These are phyloP conservation scores for Isabelozyma heimii DNA, from an alignment of 805 yeast genomes.

Conservation along the genomic window DNA sequence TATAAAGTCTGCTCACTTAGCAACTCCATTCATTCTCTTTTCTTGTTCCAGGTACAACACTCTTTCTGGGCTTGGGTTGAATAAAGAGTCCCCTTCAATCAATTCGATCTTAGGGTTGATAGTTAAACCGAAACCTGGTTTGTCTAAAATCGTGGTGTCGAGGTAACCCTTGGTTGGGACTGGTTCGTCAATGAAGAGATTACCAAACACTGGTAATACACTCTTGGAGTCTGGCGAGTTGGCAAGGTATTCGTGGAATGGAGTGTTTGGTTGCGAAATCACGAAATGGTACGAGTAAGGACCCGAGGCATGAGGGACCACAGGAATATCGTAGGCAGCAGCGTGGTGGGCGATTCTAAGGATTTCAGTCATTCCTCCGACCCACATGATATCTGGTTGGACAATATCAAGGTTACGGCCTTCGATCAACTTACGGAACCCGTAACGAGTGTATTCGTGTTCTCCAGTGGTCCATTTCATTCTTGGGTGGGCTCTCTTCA, in stretches of 20 bases:
- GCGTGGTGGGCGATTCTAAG: conserved; percentile 47
- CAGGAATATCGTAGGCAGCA: conserved; percentile 52
- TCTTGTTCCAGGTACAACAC: conserved; percentile 21
- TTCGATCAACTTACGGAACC: conserved; percentile 49
- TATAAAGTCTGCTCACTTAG: not conserved
- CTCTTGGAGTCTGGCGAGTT: conserved; percentile 47
- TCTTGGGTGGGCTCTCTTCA: conserved; percentile 46
- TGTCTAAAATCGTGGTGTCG: conserved; percentile 37
- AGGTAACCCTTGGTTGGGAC: conserved; percentile 45
- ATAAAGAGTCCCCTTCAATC: conserved; percentile 36
- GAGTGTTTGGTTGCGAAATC: conserved; percentile 47
- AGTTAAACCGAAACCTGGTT: conserved; percentile 51
- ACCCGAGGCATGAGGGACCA: conserved; percentile 54
- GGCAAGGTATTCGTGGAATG: conserved; percentile 51
- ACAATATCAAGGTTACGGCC: conserved; percentile 47
- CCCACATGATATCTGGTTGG: conserved; percentile 56
- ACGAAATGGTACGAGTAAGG: conserved; percentile 52
- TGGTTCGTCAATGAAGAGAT: conserved; percentile 45
- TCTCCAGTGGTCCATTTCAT: conserved; percentile 53
- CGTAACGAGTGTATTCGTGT: conserved; percentile 51
- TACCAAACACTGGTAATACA: conserved; percentile 48
- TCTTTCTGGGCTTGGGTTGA: conserved; percentile 40
- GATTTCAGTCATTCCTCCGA: conserved; percentile 50
- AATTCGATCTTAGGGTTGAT: conserved; percentile 42
- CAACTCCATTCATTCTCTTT: not conserved